Conservation (phyloP, 2,329 filamentous ascomycete species). For the Neopestalotiopsis clavispora region DNA sequence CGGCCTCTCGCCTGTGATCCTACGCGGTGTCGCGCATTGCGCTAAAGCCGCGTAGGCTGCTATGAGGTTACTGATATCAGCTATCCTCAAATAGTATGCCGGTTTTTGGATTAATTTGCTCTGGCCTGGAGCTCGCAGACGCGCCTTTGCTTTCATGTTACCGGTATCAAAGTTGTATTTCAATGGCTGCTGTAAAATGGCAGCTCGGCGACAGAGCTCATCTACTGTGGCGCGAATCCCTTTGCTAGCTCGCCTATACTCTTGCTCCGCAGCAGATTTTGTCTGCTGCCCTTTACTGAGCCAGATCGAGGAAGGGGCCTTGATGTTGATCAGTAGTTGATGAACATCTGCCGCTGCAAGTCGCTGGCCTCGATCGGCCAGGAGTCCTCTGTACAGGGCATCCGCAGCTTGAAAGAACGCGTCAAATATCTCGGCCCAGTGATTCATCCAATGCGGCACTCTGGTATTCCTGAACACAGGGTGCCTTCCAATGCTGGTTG, state of each 20-base stretch:
- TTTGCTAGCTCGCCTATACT: slow-evolving; percentile 25
- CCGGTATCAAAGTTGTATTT: not conserved
- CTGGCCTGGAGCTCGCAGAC: not conserved
- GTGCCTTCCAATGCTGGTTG: not conserved
- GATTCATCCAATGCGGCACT: not conserved
- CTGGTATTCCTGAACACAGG: not conserved
- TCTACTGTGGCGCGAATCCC: slow-evolving; percentile 29
- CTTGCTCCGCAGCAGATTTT: slow-evolving; percentile 22
- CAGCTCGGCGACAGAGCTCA: slow-evolving; percentile 18
- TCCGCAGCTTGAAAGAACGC: not conserved
- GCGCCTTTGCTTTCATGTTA: not conserved
- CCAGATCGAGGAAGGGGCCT: not conserved
- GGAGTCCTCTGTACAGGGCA: not conserved
- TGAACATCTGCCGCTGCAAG: not conserved
- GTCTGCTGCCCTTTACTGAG: slow-evolving; percentile 19
- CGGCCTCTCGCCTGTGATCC: not conserved
- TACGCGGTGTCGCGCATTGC: not conserved
- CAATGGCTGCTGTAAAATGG: not conserved
- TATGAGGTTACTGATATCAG: not conserved
- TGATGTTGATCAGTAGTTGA: not conserved
- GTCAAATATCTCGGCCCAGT: not conserved
- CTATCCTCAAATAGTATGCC: not conserved
- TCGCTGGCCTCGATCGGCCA: not conserved
- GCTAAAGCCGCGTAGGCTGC: not conserved
- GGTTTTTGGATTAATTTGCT: not conserved